A percentile compares a stretch with the other conserved stretches of the same genome.
Evolutionary conservation across 768 basidiomycete genomes (phyloP).

Genomic region (Suillus cothurnatus): DNA sequence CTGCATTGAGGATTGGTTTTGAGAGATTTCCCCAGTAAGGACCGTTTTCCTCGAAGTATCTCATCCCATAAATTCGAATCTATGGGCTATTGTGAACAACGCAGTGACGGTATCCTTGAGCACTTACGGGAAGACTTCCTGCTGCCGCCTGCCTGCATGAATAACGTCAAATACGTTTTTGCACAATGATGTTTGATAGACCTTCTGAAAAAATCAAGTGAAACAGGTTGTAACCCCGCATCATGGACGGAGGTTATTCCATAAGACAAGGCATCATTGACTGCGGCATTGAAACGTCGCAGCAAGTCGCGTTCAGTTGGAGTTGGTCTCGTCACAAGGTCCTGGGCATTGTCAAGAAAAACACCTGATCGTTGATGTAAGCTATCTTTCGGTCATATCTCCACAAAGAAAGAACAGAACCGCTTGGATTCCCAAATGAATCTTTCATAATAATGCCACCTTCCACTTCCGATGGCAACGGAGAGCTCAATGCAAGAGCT

Average conservation of each 20-base stretch:
- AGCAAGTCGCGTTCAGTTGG: constrained; percentile 65
- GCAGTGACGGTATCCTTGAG: constrained; percentile 11
- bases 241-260: constrained; percentile 90
- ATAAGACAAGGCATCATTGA: constrained; percentile 64
- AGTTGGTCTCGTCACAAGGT: constrained; percentile 63
- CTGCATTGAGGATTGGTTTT: constrained; percentile 54
- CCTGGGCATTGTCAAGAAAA: constrained; percentile 86
- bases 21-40: constrained; percentile 76
- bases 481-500: constrained; percentile 57
- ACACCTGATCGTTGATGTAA: constrained; percentile 48
- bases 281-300: constrained; percentile 60
- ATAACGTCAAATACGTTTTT: background rate
- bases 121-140: constrained; percentile 59
- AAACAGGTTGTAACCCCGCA: constrained; percentile 69
- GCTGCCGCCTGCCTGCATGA: constrained; percentile 58
- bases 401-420: constrained; percentile 37
- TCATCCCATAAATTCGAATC: constrained; percentile 82
- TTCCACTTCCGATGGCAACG: constrained; percentile 69
- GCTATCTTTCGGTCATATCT: constrained; percentile 9
- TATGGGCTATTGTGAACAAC: constrained; percentile 28
- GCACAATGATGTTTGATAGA: constrained; percentile 28
- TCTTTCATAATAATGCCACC: constrained; percentile 84
- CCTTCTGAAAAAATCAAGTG: constrained; percentile 77
- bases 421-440: constrained; percentile 65
- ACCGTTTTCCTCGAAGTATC: constrained; percentile 63